Evolutionary conservation across 1,139 yeast genomes (phyloP), one percentile per base, ranked within the genome.

Genomic region (Lodderomyces elongisporus): DNA sequence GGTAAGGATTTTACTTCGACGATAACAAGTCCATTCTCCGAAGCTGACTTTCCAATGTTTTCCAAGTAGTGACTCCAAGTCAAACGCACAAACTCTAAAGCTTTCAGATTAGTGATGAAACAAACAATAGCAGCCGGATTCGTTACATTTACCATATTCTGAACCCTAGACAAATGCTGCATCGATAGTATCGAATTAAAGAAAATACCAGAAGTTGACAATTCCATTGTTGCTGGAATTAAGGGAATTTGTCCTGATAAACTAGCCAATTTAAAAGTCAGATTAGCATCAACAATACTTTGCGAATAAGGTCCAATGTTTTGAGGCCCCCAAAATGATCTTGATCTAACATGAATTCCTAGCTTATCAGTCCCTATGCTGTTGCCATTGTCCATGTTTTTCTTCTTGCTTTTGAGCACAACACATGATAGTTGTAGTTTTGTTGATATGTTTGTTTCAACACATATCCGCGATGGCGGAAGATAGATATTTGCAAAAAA

Each of bases 281-380:
- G 12, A 13, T 58, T 60, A 5, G 54, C 53, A 35, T 68, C 73
- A 32, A 76, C 62, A 9, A 79, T 74, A 1, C 91, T 75, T 56
- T 91, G 98, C 0, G 98, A 89, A 53, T 91, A 91, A 0, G 98
- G 98, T 0, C 98, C 98, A 36, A 91, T 91, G 47, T 91, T 91
- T 30, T 95, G 93, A 0, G 98, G 98, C 0, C 96, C 96, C 98
- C 98, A 91, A 54, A 82, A 88, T 18, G 96, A 87, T 38, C 91
- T 68, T 1, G 97, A 87, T 47, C 91, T 87, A 4, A 91, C 85
- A 51, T 91, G 97, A 16, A 91, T 62, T 0, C 97, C 96, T 27
- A 61, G 61, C 44, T 78, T 77, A 17, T 44, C 44, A 2, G 42
- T 34, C n/a, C n/a, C n/a, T n/a, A n/a, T n/a, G n/a, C n/a, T n/a